phyloP scores from a whole-genome alignment of 352 stramenopile genomes.

The Pythium graminicola region DNA sequence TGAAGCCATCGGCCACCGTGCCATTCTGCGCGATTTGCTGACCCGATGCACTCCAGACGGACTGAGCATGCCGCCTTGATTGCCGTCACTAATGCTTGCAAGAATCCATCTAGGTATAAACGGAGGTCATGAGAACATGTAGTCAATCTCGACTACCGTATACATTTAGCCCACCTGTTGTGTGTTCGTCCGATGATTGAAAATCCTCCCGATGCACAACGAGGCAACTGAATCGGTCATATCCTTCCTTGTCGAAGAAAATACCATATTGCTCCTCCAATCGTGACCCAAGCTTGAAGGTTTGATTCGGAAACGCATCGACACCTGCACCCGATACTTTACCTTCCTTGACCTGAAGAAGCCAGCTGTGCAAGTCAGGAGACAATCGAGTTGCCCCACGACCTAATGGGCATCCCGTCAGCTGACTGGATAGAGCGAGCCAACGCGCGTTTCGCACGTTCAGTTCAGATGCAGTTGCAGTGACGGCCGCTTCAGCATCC shows the following conservation, averaged over 20 bases:
- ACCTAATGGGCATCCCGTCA: conserved; percentile 50
- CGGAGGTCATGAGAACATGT: background rate
- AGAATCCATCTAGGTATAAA: conserved; percentile 24
- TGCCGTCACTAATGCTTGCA: conserved; percentile 50
- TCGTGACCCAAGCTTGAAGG: background rate
- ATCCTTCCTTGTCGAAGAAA: conserved; percentile 22
- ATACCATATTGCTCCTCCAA: conserved; percentile 15
- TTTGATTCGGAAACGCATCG: conserved; percentile 25
- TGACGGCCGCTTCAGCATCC: conserved; percentile 19
- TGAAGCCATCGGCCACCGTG: conserved; percentile 54
- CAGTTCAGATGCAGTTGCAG: conserved; percentile 20
- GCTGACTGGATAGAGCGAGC: conserved; percentile 62
- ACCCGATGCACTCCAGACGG: conserved; percentile 44
- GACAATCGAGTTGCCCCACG: conserved; percentile 26
- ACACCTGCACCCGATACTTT: conserved; percentile 70
- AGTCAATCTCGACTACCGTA: too few species aligned
- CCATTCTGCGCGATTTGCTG: conserved; percentile 52
- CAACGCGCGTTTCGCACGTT: conserved; percentile 55
- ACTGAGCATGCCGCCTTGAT: conserved; percentile 48
- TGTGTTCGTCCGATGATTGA: conserved; percentile 30
- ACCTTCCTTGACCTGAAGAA: conserved; percentile 63
- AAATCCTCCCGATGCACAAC: conserved; percentile 37
- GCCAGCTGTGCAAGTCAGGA: conserved; percentile 65
- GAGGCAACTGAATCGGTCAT: conserved; percentile 23
- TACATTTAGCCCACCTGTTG: conserved; percentile 21